phyloP scores from a whole-genome alignment of 768 basidiomycete genomes.

The Coprinopsis sp. region DNA sequence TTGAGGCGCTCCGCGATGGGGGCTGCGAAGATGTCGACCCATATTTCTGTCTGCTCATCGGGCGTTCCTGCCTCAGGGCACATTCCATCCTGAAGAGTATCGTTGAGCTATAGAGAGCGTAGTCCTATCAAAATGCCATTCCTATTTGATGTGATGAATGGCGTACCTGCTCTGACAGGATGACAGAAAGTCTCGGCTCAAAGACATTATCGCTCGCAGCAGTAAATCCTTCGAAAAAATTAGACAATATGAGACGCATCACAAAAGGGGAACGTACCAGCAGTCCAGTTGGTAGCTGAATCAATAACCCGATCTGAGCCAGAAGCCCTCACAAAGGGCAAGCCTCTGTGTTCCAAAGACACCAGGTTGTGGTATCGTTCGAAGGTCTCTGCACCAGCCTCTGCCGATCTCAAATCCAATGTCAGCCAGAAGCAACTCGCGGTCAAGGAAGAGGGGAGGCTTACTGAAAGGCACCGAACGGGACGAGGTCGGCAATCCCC shows the following conservation, averaged over 20 bases:
- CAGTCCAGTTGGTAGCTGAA: slow-evolving; percentile 68
- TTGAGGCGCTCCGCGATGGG: slow-evolving; percentile 59
- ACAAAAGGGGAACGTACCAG: slow-evolving; percentile 34
- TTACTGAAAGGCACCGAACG: slow-evolving; percentile 62
- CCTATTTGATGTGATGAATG: no score
- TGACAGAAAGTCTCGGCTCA: slow-evolving; percentile 47
- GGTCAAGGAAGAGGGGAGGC: slow-evolving; percentile 17
- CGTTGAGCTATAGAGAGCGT: slow-evolving; percentile 46
- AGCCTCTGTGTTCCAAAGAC: slow-evolving; percentile 24
- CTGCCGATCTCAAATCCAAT: slow-evolving; percentile 24
- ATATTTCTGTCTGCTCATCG: slow-evolving; percentile 40
- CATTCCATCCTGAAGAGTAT: slow-evolving; percentile 63
- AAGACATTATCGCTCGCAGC: slow-evolving; percentile 42
- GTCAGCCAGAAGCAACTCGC: neutral
- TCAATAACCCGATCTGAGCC: slow-evolving; percentile 55
- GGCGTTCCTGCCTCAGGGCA: slow-evolving; percentile 54
- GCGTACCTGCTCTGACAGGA: slow-evolving; percentile 53
- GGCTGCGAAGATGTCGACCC: slow-evolving; percentile 52
- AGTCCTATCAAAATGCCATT: no score
- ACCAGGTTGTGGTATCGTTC: slow-evolving; percentile 51
- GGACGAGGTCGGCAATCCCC: slow-evolving; percentile 55
- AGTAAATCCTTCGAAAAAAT: slow-evolving; percentile 48
- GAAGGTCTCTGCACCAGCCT: slow-evolving; percentile 49
- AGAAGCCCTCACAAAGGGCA: slow-evolving; percentile 49
- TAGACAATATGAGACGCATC: neutral